These are phyloP conservation scores for Syzygium syzygioides DNA, from an alignment of 441 rosid genomes.

Conservation along the genomic window DNA sequence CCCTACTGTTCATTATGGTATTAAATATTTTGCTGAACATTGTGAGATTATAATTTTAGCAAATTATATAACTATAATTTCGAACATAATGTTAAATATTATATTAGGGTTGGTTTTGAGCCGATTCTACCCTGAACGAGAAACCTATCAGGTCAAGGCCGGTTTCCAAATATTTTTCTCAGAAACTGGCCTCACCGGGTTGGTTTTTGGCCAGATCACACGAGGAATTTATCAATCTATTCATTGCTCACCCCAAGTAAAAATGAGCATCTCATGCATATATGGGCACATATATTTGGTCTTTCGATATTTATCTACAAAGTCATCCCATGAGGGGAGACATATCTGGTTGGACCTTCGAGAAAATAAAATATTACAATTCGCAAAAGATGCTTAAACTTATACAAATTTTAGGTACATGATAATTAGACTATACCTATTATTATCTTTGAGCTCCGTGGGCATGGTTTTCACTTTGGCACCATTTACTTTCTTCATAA, in stretches of 20 bases:
- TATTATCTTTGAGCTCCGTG: background rate
- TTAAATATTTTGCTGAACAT: background rate
- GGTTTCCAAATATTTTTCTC: background rate
- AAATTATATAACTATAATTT: background rate
- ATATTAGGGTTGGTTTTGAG: background rate
- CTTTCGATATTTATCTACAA: background rate
- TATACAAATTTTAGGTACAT: background rate
- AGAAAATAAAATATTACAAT: background rate
- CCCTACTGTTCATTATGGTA: background rate
- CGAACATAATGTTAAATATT: background rate
- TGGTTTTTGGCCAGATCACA: rapidly evolving
- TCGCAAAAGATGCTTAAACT: background rate
- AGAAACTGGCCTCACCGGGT: rapidly evolving
- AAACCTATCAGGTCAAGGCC: background rate
- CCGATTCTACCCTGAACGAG: background rate
- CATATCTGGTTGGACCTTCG: background rate
- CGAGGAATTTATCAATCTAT: rapidly evolving
- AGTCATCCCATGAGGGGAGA: background rate
- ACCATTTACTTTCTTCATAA: background rate
- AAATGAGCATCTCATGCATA: background rate
- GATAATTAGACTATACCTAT: background rate
- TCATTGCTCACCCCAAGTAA: background rate
- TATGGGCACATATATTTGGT: background rate
- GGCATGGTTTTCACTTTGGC: background rate
- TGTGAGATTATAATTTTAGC: background rate